Base-by-base conservation (phyloP, 345 rosid species). In the Brassica cretica region DNA sequence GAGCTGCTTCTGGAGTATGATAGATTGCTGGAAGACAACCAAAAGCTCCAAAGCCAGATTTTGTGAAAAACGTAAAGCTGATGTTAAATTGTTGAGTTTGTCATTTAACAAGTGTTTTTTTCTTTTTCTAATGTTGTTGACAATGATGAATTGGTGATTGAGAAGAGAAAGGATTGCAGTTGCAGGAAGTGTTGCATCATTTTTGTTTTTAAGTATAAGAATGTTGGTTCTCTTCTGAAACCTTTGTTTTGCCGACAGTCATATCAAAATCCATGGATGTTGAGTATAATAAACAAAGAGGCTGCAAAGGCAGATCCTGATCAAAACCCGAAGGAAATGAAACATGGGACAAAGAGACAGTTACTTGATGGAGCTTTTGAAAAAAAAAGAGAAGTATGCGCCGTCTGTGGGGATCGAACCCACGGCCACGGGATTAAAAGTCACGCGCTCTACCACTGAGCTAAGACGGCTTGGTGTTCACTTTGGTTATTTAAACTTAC, bases 1-100 rank as follows among this genome's bases (percentile, higher is more conserved):
- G 98, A 92, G 74, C 81, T 94, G 14, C 89, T 94, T 35, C 88
- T 94, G 1, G 98, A 94, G 85, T 94, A 94, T 37, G 99, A 94
- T 75, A 89, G 89, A 37, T 78, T 94, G 60, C 77, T 94, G 25
- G 98, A 94, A 84, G 94, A 89, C 75, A 94, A 94, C 83, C 98
- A 94, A 81, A 88, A 85, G 71, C 97, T 94, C 60, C 99, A 94
- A 84, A 86, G 81, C 71, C 88, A 84, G 87, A 76, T 73, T 44
- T 35, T 51, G 51, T 75, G 75, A 21, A 64, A 69, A 79, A 18
- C 65, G 0, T 68, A 74, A 18, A 68, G 29, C 18, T 79, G 35
- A 79, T 67, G 62, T 27, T 35, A 55, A 16, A 27, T 58, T 35
- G 30, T 53, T 8, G 19, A 62, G 41, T 69, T 69, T 29, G 64